Conservation (phyloP, 352 stramenopile genomes). For the Pythium phragmiticola region DNA sequence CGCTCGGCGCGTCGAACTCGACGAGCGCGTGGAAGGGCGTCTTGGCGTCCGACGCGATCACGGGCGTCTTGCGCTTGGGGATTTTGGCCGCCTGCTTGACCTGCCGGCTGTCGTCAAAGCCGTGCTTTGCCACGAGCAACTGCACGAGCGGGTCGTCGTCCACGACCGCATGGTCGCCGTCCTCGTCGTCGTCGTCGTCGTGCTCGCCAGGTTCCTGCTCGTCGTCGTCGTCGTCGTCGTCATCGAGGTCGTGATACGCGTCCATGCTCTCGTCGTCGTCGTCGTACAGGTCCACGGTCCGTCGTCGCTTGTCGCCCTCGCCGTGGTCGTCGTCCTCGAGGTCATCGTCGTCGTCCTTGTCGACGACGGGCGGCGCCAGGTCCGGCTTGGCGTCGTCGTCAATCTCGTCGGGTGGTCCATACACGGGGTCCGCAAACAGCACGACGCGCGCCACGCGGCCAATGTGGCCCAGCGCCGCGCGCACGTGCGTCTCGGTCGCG, state of each 20-base stretch:
- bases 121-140: too few species aligned
- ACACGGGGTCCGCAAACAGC: conserved; percentile 64
- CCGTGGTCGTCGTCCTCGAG: conserved; percentile 11
- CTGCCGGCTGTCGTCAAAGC: too few species aligned
- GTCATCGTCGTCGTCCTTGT: conserved; percentile 26
- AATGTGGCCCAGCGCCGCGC: conserved; percentile 60
- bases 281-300: not conserved
- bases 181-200: conserved; percentile 14
- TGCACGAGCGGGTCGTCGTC: conserved; percentile 23
- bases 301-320: not conserved
- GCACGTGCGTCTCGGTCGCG: conserved; percentile 65
- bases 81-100: conserved; percentile 35
- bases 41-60: conserved; percentile 79
- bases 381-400: conserved; percentile 19
- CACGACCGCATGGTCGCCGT: conserved; percentile 8
- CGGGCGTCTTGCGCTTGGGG: conserved; percentile 52
- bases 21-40: conserved; percentile 70
- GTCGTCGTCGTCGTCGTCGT: conserved; percentile 25
- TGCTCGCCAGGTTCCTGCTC: conserved; percentile 5
- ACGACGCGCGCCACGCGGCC: conserved; percentile 68
- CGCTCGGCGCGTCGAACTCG: conserved; percentile 57
- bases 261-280: conserved; percentile 25
- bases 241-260: not conserved
- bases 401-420: conserved; percentile 50
- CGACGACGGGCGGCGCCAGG: not conserved